These are phyloP conservation scores for Pisolithus albus DNA, from an alignment of 768 basidiomycete genomes.

Conservation along the genomic window DNA sequence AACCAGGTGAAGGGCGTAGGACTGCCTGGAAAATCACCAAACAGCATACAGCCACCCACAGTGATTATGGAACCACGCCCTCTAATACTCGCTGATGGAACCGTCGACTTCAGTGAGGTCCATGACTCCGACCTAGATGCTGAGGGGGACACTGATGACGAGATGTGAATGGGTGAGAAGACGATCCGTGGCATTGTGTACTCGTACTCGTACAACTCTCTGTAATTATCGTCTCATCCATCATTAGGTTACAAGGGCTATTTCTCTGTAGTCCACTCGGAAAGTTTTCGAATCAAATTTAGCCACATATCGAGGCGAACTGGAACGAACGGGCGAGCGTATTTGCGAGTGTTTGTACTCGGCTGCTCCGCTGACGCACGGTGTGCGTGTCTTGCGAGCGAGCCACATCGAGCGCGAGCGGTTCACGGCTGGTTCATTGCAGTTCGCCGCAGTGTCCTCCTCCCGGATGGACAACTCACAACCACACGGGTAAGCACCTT, in stretches of 20 bases:
- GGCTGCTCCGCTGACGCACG: constrained; percentile 7
- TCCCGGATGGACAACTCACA: constrained; percentile 27
- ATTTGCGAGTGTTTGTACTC: constrained; percentile 17
- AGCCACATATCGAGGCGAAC: constrained; percentile 15
- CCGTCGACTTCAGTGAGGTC: constrained; percentile 14
- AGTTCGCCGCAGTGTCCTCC: constrained; percentile 20
- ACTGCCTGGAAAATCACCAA: constrained; percentile 22
- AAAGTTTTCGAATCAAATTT: too few species aligned
- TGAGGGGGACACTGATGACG: constrained; percentile 40
- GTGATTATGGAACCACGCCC: constrained; percentile 6
- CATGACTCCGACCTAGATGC: constrained; percentile 34
- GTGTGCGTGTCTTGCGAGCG: constrained; percentile 19
- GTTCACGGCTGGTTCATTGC: constrained; percentile 31
- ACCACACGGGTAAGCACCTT: constrained; percentile 28
- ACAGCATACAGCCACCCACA: constrained; percentile 11
- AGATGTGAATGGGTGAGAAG: constrained; percentile 36
- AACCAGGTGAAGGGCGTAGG: constrained; percentile 25
- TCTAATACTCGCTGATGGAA: constrained; percentile 12
- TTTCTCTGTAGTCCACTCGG: not conserved
- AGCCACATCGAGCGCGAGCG: constrained; percentile 28
- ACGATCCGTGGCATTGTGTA: constrained; percentile 16
- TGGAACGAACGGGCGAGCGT: constrained; percentile 5
- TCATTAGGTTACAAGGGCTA: constrained; percentile 4
- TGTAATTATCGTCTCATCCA: constrained; percentile 20
- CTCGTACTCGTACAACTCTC: constrained; percentile 17